Evolutionary conservation across 2,329 filamentous ascomycete genomes (phyloP).

Genomic region (Fusarium buharicum): DNA sequence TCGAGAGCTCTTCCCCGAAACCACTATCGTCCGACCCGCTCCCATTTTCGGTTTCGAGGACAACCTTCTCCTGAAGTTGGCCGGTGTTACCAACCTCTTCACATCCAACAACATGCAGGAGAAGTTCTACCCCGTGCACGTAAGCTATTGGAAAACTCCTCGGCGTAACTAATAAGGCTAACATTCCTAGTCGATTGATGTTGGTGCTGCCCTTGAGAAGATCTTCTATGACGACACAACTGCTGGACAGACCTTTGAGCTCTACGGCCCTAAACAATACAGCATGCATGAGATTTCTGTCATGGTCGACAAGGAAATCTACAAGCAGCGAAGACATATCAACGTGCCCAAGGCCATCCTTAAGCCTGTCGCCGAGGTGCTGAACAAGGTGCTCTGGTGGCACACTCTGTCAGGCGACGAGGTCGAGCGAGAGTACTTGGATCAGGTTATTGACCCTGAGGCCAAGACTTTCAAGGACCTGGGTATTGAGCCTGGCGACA

Average conservation of each 20-base stretch:
- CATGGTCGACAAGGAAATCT: slow-evolving; percentile 90
- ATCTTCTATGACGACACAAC: slow-evolving; percentile 94
- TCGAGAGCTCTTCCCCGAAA: slow-evolving; percentile 92
- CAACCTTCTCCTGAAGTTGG: slow-evolving; percentile 86
- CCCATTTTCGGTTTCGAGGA: slow-evolving; percentile 97
- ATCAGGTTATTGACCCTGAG: slow-evolving; percentile 88
- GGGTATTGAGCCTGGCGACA: slow-evolving; percentile 86
- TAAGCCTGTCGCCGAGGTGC: slow-evolving; percentile 76
- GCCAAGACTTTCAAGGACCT: slow-evolving; percentile 98
- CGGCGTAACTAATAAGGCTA: neutral
- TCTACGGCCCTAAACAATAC: slow-evolving; percentile 94
- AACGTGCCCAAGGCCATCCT: slow-evolving; percentile 86
- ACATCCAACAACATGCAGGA: slow-evolving; percentile 95
- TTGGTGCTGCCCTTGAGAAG: slow-evolving; percentile 85
- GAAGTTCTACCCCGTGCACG: slow-evolving; percentile 90
- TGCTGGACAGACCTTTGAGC: slow-evolving; percentile 89
- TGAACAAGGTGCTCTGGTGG: slow-evolving; percentile 93
- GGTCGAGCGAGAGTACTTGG: slow-evolving; percentile 90
- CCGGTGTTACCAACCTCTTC: slow-evolving; percentile 81
- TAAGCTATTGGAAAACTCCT: slow-evolving; percentile 55
- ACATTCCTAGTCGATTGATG: slow-evolving; percentile 78
- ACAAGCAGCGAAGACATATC: slow-evolving; percentile 88
- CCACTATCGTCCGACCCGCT: slow-evolving; percentile 93
- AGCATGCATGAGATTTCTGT: slow-evolving; percentile 86
- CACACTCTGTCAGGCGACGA: slow-evolving; percentile 83